phyloP scores from a whole-genome alignment of 2,329 filamentous ascomycete species.

The Beauveria sp. region DNA sequence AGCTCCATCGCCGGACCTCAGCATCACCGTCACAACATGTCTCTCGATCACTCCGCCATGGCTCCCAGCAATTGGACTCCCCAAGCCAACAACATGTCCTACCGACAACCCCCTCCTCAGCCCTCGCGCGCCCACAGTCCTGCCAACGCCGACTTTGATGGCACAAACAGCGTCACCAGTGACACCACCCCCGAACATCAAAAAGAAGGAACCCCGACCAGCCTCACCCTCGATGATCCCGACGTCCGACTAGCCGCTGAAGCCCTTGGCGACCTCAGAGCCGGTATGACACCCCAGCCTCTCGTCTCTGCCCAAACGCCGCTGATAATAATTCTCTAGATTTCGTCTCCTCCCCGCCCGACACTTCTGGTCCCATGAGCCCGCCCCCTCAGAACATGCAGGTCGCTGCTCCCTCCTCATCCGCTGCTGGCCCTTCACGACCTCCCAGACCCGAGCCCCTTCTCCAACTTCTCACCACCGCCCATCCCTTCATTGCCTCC shows the following conservation, averaged over 20 bases:
- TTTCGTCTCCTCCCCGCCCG: constrained; percentile 57
- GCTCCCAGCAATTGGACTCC: constrained; percentile 15
- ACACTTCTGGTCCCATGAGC: constrained; percentile 33
- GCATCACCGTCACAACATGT: constrained; percentile 16
- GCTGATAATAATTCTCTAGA: constrained; percentile 35
- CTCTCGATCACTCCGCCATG: constrained; percentile 8
- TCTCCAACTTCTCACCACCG: constrained; percentile 77
- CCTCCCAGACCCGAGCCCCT: constrained; percentile 65
- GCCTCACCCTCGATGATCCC: constrained; percentile 56
- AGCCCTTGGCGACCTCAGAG: constrained; percentile 65
- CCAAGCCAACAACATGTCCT: constrained; percentile 41
- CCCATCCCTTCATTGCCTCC: constrained; percentile 77
- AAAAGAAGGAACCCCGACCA: constrained; percentile 37
- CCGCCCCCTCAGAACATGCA: constrained; percentile 18
- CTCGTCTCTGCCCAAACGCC: background rate
- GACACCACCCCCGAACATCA: constrained; percentile 41
- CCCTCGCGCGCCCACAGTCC: constrained; percentile 35
- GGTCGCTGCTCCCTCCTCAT: constrained; percentile 15
- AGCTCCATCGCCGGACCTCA: constrained; percentile 28
- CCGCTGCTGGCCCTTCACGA: constrained; percentile 19
- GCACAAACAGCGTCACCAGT: constrained; percentile 32
- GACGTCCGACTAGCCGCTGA: constrained; percentile 66
- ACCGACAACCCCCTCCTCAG: constrained; percentile 22
- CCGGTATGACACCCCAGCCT: constrained; percentile 46
- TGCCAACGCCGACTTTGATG: constrained; percentile 41